A percentile compares a stretch with the other conserved stretches of the same genome.
Evolutionary conservation across 768 basidiomycete genomes (phyloP).

Genomic region (Tulasnella sp.): DNA sequence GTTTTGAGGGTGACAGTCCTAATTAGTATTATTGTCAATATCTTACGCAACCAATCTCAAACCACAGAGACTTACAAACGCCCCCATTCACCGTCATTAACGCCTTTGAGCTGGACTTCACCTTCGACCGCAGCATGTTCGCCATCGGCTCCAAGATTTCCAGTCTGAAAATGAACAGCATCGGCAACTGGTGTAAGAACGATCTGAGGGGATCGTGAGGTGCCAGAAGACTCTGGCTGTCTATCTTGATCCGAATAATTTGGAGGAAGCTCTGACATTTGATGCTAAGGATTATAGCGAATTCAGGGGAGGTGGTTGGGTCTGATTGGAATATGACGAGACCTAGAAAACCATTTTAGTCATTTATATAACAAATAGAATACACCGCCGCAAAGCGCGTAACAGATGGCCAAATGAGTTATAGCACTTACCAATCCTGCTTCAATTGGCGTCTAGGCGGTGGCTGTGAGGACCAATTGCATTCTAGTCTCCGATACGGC

Average conservation of each 20-base stretch:
- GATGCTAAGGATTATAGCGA: too few relatives aligned
- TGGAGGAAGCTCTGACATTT: slow-evolving; percentile 5
- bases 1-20: slow-evolving; percentile 16
- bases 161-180: slow-evolving; percentile 69
- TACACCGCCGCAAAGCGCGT: too few relatives aligned
- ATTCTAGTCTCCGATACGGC: too few relatives aligned
- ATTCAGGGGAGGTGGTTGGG: background rate
- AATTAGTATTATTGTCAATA: background rate
- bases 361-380: too few relatives aligned
- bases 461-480: too few relatives aligned
- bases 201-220: slow-evolving; percentile 36
- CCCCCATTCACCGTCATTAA: slow-evolving; percentile 42
- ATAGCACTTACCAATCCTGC: too few relatives aligned
- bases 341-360: too few relatives aligned
- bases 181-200: slow-evolving; percentile 60
- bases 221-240: slow-evolving; percentile 1
- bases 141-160: slow-evolving; percentile 70
- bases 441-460: too few relatives aligned
- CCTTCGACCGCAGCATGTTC: slow-evolving; percentile 77
- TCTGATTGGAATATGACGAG: background rate
- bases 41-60: too few relatives aligned
- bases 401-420: too few relatives aligned
- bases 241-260: slow-evolving; percentile 3
- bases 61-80: slow-evolving; percentile 52
- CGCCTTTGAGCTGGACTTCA: slow-evolving; percentile 72